A percentile compares a stretch with the other conserved stretches of the same genome.
phyloP scores from a whole-genome alignment of 148 eudicot genomes.

The Beta vulgaris region DNA sequence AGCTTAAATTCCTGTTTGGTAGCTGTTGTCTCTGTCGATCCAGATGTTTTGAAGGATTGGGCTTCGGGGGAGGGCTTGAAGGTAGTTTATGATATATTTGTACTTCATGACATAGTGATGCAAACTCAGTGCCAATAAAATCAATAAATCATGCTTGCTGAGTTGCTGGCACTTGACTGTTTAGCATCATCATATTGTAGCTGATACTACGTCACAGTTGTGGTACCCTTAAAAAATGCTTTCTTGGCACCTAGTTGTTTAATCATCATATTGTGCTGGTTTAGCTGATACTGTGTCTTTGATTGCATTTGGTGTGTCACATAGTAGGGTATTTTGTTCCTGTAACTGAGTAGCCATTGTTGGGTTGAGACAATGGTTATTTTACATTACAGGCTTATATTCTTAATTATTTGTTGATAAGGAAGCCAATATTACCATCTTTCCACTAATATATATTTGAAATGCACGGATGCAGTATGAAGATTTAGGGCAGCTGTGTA shows the following conservation, averaged over 20 bases:
- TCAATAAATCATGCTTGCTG: not conserved
- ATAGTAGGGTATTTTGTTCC: not conserved
- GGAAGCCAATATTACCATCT: not conserved
- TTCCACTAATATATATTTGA: not conserved
- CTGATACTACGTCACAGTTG: not conserved
- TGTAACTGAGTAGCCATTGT: not conserved
- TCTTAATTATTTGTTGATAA: not conserved
- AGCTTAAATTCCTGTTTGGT: slow-evolving; percentile 83
- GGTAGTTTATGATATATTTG: slow-evolving; percentile 38
- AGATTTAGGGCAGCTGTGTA: slow-evolving; percentile 64
- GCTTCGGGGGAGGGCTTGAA: slow-evolving; percentile 69
- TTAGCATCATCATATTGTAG: not conserved
- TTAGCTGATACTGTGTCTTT: not conserved
- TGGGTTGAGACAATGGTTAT: not conserved
- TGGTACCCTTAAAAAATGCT: too few relatives aligned
- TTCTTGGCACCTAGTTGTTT: too few relatives aligned
- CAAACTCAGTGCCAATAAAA: not conserved
- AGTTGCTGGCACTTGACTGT: not conserved
- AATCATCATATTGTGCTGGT: not conserved
- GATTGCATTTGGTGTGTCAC: too few relatives aligned
- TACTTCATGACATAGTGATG: not conserved
- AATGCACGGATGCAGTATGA: slow-evolving; percentile 44
- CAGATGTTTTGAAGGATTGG: slow-evolving; percentile 64
- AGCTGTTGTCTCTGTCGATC: slow-evolving; percentile 71
- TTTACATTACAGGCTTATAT: too few relatives aligned